phyloP scores from a whole-genome alignment of 495 filamentous ascomycete genomes.

The Penicillium flavigenum region DNA sequence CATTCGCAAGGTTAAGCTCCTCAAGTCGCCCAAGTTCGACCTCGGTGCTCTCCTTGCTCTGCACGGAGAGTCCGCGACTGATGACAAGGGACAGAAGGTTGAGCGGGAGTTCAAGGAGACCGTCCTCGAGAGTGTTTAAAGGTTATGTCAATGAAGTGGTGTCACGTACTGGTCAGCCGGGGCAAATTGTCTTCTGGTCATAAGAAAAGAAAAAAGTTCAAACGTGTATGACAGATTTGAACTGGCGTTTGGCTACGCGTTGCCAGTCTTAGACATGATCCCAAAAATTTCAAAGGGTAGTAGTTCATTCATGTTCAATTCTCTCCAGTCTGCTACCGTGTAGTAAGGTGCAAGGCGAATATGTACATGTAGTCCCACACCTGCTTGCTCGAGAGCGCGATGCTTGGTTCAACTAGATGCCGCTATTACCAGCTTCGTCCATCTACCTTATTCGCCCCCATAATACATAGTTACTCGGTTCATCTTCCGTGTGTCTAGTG shows the following conservation, averaged over 20 bases:
- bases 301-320: slow-evolving; percentile 15
- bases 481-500: background rate
- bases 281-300: slow-evolving; percentile 16
- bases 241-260: slow-evolving; percentile 12
- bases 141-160: slow-evolving; percentile 24
- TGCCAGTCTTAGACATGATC: slow-evolving; percentile 16
- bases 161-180: slow-evolving; percentile 32
- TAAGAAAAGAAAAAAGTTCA: slow-evolving; percentile 38
- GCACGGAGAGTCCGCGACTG: slow-evolving; percentile 94
- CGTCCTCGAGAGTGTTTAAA: slow-evolving; percentile 88
- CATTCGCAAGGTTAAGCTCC: slow-evolving; percentile 99
- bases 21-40: slow-evolving; percentile 98
- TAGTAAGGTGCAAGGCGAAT: background rate
- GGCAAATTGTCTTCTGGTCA: slow-evolving; percentile 32
- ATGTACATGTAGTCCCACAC: background rate
- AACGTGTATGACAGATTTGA: slow-evolving; percentile 30
- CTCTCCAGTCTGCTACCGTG: background rate
- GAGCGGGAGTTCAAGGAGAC: slow-evolving; percentile 99
- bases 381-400: background rate
- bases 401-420: background rate
- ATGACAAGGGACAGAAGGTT: slow-evolving; percentile 97
- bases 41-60: slow-evolving; percentile 90
- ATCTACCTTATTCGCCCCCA: background rate
- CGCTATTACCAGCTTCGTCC: background rate
- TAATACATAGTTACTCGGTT: background rate